These are phyloP conservation scores for Apiospora rasikravindrae DNA, from an alignment of 2,329 filamentous ascomycete species.

Conservation along the genomic window DNA sequence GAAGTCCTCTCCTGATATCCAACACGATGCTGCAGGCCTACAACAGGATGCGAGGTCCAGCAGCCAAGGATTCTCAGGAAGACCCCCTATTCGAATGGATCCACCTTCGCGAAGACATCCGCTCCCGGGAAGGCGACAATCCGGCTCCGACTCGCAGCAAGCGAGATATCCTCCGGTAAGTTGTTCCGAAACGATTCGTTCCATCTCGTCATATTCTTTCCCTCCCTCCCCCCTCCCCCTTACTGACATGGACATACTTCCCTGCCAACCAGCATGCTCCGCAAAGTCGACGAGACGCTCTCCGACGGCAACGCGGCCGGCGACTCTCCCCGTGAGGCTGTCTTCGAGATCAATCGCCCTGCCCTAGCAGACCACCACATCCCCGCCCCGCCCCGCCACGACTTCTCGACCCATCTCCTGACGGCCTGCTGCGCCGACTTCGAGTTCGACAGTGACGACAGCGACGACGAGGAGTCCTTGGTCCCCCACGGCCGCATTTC, in stretches of 20 bases:
- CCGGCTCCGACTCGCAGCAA: slow-evolving; percentile 11
- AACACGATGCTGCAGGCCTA: slow-evolving; percentile 36
- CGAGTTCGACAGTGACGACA: slow-evolving; percentile 25
- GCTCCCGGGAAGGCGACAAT: slow-evolving; percentile 16
- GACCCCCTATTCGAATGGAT: slow-evolving; percentile 36
- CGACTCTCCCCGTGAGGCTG: slow-evolving; percentile 29
- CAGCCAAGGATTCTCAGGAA: slow-evolving; percentile 21
- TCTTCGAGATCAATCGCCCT: slow-evolving; percentile 33
- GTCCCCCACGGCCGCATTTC: slow-evolving; percentile 43
- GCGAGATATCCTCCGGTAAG: slow-evolving; percentile 30
- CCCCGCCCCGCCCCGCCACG: slow-evolving; percentile 27
- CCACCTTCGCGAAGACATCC: slow-evolving; percentile 24
- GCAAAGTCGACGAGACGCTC: slow-evolving; percentile 29
- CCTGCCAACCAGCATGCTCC: slow-evolving; percentile 28
- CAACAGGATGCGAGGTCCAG: slow-evolving; percentile 35
- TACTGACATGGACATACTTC: not conserved
- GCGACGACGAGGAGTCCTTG: slow-evolving; percentile 44
- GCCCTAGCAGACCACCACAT: slow-evolving; percentile 29
- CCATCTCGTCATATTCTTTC: not conserved
- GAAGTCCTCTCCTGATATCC: slow-evolving; percentile 26
- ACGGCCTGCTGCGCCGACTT: slow-evolving; percentile 24
- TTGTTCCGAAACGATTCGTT: not conserved
- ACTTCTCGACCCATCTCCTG: slow-evolving; percentile 25
- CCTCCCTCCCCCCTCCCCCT: not conserved
- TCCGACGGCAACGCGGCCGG: slow-evolving; percentile 24